These are phyloP conservation scores for Bacterosira constricta DNA, from an alignment of 108 stramenopile genomes.

Conservation along the genomic window DNA sequence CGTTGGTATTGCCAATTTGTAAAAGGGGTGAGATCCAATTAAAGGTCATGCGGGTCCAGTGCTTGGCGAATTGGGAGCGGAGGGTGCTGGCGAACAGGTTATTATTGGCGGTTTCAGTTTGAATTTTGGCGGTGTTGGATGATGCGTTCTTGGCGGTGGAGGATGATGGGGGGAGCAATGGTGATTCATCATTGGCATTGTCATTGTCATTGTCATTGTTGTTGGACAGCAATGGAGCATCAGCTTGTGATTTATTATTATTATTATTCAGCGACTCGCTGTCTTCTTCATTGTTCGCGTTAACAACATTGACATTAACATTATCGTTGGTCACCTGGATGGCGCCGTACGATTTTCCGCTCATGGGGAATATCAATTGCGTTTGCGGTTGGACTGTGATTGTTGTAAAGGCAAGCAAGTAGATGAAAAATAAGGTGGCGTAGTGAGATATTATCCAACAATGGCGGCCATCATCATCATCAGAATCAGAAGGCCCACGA, in stretches of 20 bases:
- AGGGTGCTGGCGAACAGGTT: neutral
- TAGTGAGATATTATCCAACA: neutral
- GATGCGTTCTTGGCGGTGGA: neutral
- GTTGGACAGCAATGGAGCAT: neutral
- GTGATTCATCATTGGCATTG: no score
- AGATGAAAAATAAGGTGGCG: no score
- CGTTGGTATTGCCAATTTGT: constrained; percentile 60
- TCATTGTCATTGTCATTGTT: neutral
- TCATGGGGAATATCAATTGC: constrained; percentile 22
- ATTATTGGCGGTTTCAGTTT: neutral
- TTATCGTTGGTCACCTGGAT: constrained; percentile 19
- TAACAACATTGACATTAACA: neutral
- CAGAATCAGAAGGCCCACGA: no score
- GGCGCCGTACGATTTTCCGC: constrained; percentile 36
- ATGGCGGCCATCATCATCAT: neutral
- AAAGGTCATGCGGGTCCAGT: constrained; percentile 69
- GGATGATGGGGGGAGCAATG: no score
- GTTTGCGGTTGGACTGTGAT: no score
- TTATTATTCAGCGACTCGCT: neutral
- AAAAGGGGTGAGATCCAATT: constrained; percentile 79
- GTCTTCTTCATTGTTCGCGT: neutral
- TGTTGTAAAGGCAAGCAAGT: no score
- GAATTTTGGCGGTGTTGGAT: neutral
- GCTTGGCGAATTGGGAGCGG: neutral
- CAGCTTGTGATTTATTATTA: neutral